phyloP scores from a whole-genome alignment of 345 rosid species.

The Aethionema arabicum region DNA sequence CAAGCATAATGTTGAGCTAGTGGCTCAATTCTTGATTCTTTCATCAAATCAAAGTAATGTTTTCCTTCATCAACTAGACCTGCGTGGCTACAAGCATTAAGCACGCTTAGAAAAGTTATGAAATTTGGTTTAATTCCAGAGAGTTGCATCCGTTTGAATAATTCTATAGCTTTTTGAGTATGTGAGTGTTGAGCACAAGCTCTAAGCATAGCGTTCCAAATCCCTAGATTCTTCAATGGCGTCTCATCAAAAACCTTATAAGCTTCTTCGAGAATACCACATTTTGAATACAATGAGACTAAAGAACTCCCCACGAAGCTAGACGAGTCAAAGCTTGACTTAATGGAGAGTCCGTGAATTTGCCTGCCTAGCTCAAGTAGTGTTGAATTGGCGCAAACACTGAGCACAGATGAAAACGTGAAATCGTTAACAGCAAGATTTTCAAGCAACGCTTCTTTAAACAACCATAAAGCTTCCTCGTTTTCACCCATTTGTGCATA shows the following conservation, averaged over 20 bases:
- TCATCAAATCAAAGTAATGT: conserved; percentile 68
- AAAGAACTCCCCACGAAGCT: conserved; percentile 78
- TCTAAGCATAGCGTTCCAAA: conserved; percentile 88
- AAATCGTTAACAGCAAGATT: conserved; percentile 75
- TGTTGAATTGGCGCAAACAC: conserved; percentile 73
- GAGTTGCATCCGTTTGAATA: conserved; percentile 60
- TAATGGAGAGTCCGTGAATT: conserved; percentile 75
- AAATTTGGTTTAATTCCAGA: conserved; percentile 69
- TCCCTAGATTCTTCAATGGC: conserved; percentile 60
- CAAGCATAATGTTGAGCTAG: conserved; percentile 79
- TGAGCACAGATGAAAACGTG: conserved; percentile 70
- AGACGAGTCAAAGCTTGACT: conserved; percentile 63
- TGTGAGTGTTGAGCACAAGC: conserved; percentile 82
- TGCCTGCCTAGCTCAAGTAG: conserved; percentile 81
- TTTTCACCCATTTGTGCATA: conserved; percentile 69
- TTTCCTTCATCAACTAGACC: conserved; percentile 71
- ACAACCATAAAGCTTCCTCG: conserved; percentile 66
- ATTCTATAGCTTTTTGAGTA: conserved; percentile 43
- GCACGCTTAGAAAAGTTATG: conserved; percentile 68
- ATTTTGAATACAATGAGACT: conserved; percentile 74
- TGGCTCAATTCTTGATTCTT: conserved; percentile 61
- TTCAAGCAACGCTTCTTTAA: conserved; percentile 57
- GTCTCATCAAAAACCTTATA: conserved; percentile 55
- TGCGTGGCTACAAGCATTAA: conserved; percentile 89
- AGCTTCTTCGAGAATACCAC: conserved; percentile 74